Evolutionary conservation across 768 basidiomycete species (phyloP).

Genomic region (Amyloporia xantha): DNA sequence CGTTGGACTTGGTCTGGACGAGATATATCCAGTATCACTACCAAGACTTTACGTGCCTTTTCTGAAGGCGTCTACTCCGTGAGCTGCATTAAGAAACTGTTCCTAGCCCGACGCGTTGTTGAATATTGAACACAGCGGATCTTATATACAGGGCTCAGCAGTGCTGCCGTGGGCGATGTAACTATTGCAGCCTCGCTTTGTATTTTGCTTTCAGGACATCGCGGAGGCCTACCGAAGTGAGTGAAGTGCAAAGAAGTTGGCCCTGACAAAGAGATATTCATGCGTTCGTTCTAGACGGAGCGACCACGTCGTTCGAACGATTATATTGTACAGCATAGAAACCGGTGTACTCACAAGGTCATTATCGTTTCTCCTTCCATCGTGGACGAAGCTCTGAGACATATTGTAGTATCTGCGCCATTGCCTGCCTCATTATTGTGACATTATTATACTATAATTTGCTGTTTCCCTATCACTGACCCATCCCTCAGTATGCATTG

Average conservation of each 20-base stretch:
- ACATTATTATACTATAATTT: neutral
- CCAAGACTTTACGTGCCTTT: neutral
- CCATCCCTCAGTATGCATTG: slow-evolving; percentile 14
- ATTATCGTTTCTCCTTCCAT: neutral
- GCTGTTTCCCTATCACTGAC: neutral
- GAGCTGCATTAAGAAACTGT: too few relatives aligned
- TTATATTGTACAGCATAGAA: slow-evolving; percentile 22
- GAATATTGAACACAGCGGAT: neutral
- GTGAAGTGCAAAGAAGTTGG: too few relatives aligned
- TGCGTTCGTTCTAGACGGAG: slow-evolving; percentile 6
- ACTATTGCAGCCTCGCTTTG: neutral
- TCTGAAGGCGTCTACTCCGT: neutral
- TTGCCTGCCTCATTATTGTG: slow-evolving; percentile 15
- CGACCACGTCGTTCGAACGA: slow-evolving; percentile 13
- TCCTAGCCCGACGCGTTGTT: too few relatives aligned
- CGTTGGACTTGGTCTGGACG: too few relatives aligned
- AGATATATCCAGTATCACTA: too few relatives aligned
- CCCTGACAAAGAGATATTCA: too few relatives aligned
- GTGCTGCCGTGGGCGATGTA: neutral
- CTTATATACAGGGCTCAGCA: neutral
- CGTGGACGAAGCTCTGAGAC: neutral
- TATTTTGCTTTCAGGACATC: neutral
- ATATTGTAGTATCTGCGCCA: slow-evolving; percentile 15
- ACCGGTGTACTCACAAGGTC: slow-evolving; percentile 21
- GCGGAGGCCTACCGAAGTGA: neutral